Percentiles rank a stretch among this genome's conserved stretches.
phyloP scores from a whole-genome alignment of 2,329 filamentous ascomycete species.

The Cladophialophora psammophila region DNA sequence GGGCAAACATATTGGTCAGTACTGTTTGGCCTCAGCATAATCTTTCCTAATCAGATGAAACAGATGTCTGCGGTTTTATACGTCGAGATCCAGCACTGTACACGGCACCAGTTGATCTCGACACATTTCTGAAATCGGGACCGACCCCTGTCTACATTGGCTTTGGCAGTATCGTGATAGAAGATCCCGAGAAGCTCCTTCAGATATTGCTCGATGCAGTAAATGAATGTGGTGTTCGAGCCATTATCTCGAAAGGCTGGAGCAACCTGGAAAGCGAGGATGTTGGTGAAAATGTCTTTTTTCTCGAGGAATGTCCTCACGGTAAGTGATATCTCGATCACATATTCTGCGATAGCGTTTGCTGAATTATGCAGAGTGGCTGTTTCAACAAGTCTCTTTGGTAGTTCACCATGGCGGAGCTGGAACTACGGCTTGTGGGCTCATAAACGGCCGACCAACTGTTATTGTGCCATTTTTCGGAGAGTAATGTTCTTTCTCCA shows the following conservation, averaged over 20 bases:
- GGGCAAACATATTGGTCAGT: constrained; percentile 47
- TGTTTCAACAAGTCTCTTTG: constrained; percentile 62
- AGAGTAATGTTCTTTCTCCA: constrained; percentile 47
- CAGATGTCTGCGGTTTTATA: constrained; percentile 56
- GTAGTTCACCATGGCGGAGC: constrained; percentile 68
- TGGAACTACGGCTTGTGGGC: constrained; percentile 60
- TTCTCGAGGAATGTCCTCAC: constrained; percentile 63
- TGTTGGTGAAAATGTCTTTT: constrained; percentile 53
- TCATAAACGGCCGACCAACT: constrained; percentile 60
- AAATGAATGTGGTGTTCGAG: constrained; percentile 56
- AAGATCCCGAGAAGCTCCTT: constrained; percentile 56
- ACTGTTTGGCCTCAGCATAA: constrained; percentile 8
- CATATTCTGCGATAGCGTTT: neutral
- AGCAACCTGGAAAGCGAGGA: constrained; percentile 53
- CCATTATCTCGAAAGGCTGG: constrained; percentile 64
- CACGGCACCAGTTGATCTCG: constrained; percentile 50
- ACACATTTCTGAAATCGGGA: constrained; percentile 55
- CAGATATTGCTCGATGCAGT: constrained; percentile 59
- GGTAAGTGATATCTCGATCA: neutral
- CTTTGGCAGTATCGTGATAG: constrained; percentile 64
- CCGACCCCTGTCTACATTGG: constrained; percentile 63
- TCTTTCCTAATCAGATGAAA: constrained; percentile 12
- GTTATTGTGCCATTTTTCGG: constrained; percentile 65
- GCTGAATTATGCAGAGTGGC: constrained; percentile 54
- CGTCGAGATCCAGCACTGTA: constrained; percentile 51